Base-by-base conservation (phyloP, 352 stramenopile species). In the Phytophthora foliorum region DNA sequence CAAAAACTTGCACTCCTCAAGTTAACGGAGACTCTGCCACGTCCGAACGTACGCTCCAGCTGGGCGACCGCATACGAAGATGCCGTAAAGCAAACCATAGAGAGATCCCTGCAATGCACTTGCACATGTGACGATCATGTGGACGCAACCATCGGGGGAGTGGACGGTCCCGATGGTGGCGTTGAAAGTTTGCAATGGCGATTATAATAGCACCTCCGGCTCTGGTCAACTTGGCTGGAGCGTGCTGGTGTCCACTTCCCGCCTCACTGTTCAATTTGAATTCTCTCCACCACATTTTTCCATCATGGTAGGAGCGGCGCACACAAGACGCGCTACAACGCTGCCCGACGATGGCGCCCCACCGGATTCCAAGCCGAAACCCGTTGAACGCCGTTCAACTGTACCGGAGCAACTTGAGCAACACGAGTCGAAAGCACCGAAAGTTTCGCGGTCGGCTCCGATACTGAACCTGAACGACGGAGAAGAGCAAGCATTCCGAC, bases 401-500 rank as follows among this genome's bases (percentile, higher is more conserved):
- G 51, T 19, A 9, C 53, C 49, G 8, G 57, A 73, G 21, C 52
- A 72, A 2, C 39, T 45, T 14, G 17, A 24, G 17, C 5, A 17
- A 16, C 49, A 67, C 32, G 58, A 69, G 14, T 22, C 52, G 6
- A 65, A 69, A 50, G 22, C 45, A 8, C 32, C 56, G 2, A 63
- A 25, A 34, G 16, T 17, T 42, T n/a, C 36, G 6, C 13, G 36
- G 5, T 27, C 49, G 34, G 51, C 54, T 13, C 68, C 66, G 0
- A 69, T 52, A 24, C 22, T 76, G 29, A 25, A 56, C 14, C 64
- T 89, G 7, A 77, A 27, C 9, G 49, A 77, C 21, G 59, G 52
- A 6, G 73, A 89, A 24, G 66, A 52, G 7, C 29, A 69, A 21
- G 52, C 63, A 3, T 83, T 78, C 27, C 72, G 72, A 6, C 29